phyloP scores from a whole-genome alignment of 768 basidiomycete species.

The Mycena crocata region DNA sequence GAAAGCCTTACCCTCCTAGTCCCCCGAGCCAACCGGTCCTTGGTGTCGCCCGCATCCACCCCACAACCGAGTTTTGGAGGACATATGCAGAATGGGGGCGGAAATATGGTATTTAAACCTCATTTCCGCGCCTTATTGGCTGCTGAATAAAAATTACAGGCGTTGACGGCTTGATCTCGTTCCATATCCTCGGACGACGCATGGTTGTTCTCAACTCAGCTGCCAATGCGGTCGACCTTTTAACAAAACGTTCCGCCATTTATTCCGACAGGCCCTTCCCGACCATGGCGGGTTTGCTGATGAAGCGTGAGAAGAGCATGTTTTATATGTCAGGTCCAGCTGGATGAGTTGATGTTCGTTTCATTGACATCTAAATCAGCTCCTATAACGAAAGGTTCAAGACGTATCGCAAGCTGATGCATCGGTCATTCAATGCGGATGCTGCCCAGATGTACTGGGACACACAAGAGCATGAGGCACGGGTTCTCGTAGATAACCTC shows the following conservation, averaged over 20 bases:
- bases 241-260: constrained; percentile 49
- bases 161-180: constrained; percentile 24
- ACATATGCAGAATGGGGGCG: constrained; percentile 51
- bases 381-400: constrained; percentile 31
- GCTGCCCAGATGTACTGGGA: constrained; percentile 22
- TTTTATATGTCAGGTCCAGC: constrained; percentile 30
- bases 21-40: constrained; percentile 25
- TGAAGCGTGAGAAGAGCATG: constrained; percentile 24
- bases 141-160: neutral
- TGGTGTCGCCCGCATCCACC: constrained; percentile 22
- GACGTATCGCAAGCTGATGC: constrained; percentile 28
- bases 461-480: constrained; percentile 19
- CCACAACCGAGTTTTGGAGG: constrained; percentile 43
- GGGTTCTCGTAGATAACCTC: constrained; percentile 20
- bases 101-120: constrained; percentile 43
- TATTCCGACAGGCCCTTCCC: constrained; percentile 52
- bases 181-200: constrained; percentile 49
- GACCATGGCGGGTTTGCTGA: constrained; percentile 10
- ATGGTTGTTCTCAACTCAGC: constrained; percentile 49
- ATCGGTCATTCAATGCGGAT: constrained; percentile 20
- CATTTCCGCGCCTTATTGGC: neutral
- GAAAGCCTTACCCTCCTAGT: constrained; percentile 11
- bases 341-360: neutral
- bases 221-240: constrained; percentile 37
- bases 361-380: neutral